Base-by-base conservation (phyloP, 805 yeast genomes). In the Torulaspora franciscae region DNA sequence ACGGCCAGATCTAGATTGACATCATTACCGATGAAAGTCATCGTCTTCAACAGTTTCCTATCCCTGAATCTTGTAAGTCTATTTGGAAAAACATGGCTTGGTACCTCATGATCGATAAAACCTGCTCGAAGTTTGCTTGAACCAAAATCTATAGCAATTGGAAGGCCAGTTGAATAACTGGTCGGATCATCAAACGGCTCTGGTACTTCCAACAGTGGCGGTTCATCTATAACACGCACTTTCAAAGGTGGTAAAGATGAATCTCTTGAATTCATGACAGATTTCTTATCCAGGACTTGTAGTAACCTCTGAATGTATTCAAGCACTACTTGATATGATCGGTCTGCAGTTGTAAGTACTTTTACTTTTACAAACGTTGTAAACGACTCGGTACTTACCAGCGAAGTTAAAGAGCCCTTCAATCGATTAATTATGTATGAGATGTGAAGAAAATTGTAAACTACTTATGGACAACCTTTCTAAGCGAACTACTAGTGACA, bases 131-230 rank as follows among this genome's bases (percentile, higher is more conserved):
- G 66, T 22, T 69, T 62, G 37, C 77, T 72, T 6, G 87, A 68
- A 1, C 98, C 99, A 43, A 93, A 71, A 66, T 93, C 99, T 7
- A 93, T 71, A 10, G 91, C 96, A 43, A 93, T 85, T 2, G 99
- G 97, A 1, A 74, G 72, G 2, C 78, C 46, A 3, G 50, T 46
- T 34, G 59, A 54, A 26, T 66, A 60, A 26, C 51, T 46, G 32
- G 55, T 50, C 15, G 61, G 55, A 48, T 56, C 59, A 42, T 61
- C 59, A 32, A 64, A 61, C 6, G 52, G 41, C 49, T 64, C 68
- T 22, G 69, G 61, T n/a, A 49, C 46, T 38, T 60, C 60, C 28
- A 62, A 53, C 49, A 67, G 36, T 13, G 58, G 59, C 7, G 59
- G 59, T 15, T 63, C 69, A 41, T 56, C 57, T 13, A 62, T 47